phyloP scores from a whole-genome alignment of 345 rosid genomes.

The sweet orange (Citrus sinensis) region DNA sequence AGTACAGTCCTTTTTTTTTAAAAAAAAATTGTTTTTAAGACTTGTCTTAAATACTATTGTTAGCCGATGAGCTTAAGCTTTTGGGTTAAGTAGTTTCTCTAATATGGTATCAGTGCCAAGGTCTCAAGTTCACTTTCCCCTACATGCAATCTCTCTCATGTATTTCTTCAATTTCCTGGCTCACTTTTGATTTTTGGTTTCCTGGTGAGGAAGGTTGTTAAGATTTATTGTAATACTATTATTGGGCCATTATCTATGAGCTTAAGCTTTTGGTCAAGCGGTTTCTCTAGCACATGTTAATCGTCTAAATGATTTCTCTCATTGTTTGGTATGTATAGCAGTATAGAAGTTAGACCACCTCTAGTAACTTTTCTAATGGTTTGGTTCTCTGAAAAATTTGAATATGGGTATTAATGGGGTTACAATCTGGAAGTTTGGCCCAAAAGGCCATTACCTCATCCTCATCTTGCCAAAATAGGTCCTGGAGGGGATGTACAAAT shows the following conservation, averaged over 20 bases:
- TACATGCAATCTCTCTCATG: too few species aligned
- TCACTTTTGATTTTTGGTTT: too few species aligned
- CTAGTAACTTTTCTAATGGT: not conserved
- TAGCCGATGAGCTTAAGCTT: too few species aligned
- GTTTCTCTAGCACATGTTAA: not conserved
- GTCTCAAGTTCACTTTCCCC: too few species aligned
- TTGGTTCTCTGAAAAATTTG: not conserved
- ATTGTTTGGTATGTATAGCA: not conserved
- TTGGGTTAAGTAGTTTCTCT: too few species aligned
- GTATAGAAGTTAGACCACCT: not conserved
- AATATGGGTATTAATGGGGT: not conserved
- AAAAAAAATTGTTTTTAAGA: not conserved
- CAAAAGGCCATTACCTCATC: not conserved
- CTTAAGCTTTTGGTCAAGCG: too few species aligned
- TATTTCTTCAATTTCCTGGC: too few species aligned
- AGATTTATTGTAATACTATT: too few species aligned
- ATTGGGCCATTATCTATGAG: too few species aligned
- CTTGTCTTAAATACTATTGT: too few species aligned
- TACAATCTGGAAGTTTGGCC: not conserved
- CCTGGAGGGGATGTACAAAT: not conserved
- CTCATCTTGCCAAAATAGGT: not conserved
- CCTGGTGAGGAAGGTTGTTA: too few species aligned
- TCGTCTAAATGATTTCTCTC: constrained; percentile 2
- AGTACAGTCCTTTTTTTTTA: not conserved
- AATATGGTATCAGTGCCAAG: too few species aligned